Evolutionary conservation across 2,329 filamentous ascomycete genomes (phyloP).

Genomic region (Aureobasidium subglaciale): DNA sequence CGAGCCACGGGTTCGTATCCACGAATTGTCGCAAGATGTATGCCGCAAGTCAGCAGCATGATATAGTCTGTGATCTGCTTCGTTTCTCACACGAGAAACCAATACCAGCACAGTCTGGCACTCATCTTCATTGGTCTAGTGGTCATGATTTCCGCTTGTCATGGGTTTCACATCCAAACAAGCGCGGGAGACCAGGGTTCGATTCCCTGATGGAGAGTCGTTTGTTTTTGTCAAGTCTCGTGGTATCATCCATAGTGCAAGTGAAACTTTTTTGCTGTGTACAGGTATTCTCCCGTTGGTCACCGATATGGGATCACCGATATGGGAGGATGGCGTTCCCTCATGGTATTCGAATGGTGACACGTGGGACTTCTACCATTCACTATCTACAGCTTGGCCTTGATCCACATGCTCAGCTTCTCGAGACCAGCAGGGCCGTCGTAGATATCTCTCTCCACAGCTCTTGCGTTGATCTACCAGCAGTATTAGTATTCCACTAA

Average conservation of each 20-base stretch:
- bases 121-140: slow-evolving; percentile 15
- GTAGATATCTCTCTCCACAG: slow-evolving; percentile 78
- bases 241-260: no score
- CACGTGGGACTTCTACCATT: no score
- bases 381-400: slow-evolving; percentile 34
- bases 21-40: no score
- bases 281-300: no score
- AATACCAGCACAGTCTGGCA: slow-evolving; percentile 11
- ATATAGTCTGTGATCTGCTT: background rate
- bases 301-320: no score
- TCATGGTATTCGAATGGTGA: no score
- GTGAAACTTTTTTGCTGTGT: no score
- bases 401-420: slow-evolving; percentile 35
- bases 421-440: slow-evolving; percentile 67
- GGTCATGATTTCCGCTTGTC: slow-evolving; percentile 17
- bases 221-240: background rate
- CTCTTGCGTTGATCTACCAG: slow-evolving; percentile 69
- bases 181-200: slow-evolving; percentile 28
- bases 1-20: no score
- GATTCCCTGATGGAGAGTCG: slow-evolving; percentile 22
- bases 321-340: no score
- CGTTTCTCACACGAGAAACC: background rate
- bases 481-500: background rate
- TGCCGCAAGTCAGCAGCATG: background rate
- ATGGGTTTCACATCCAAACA: slow-evolving; percentile 2